Evolutionary conservation across 805 yeast species (phyloP), one percentile per base, ranked within the genome.

Genomic region (Ogataea paradorogensis): DNA sequence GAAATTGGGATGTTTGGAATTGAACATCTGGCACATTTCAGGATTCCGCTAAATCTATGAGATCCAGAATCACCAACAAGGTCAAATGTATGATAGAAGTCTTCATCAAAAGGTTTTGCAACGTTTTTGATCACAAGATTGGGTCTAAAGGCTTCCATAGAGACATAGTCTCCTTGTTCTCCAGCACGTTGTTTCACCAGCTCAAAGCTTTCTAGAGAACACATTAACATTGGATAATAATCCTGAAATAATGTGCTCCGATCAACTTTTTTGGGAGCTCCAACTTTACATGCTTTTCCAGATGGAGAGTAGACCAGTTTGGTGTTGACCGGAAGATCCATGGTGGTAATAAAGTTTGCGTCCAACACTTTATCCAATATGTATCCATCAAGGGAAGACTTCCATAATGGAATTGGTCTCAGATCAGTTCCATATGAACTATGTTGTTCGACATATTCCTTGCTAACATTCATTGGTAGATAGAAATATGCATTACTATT

Each of bases 1-100:
- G 35, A 22, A 2, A 42, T 13, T 29, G 52, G 45, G 13, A 61
- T 49, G 32, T 60, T 61, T 5, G 63, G 63, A 30, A 58, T 40
- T 2, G 52, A 26, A 25, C 66, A 60, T 28, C 65, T 45, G 3
- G 55, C 42, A 39, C 65, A 60, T 38, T 58, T 60, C 36, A 52
- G 45, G 10, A 57, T 45, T 0, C 54, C 52, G 1, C 47, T 43
- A 45, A 58, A 58, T 10, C 30, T 29, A 24, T 42, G 44, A 27
- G 51, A 40, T 10, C 42, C 33, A 14, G 18, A 18, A 2, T 23
- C 18, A 3, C 47, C 35, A 2, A 53, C 30, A 9, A 58, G 43
- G 15, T 52, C 52, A 38, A 59, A 55, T 20, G 43, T 39, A 27
- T 40, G 40, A 50, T 58, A 59, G n/a, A 43, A 30, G 33, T 61